phyloP scores from a whole-genome alignment of 2,329 filamentous ascomycete species.

The Fusarium sp. region DNA sequence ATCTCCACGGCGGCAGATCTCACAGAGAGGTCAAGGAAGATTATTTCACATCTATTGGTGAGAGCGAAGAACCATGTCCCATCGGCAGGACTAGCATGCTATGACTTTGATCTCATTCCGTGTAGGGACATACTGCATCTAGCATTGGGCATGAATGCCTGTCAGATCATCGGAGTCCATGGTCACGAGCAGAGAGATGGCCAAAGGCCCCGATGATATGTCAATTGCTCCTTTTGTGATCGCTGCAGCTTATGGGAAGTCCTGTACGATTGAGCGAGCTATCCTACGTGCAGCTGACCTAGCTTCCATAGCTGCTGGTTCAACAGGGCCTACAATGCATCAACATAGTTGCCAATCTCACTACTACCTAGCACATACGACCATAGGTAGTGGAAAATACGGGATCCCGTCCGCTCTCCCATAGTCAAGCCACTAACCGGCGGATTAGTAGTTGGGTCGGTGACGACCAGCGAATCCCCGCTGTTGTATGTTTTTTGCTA shows the following conservation, averaged over 20 bases:
- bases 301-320: too few relatives aligned
- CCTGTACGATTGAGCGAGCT: too few relatives aligned
- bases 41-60: too few relatives aligned
- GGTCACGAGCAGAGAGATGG: too few relatives aligned
- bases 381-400: slow-evolving; percentile 11
- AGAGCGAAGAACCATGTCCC: neutral
- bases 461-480: slow-evolving; percentile 19
- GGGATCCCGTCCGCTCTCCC: slow-evolving; percentile 18
- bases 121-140: neutral
- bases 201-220: too few relatives aligned
- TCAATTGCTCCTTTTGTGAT: too few relatives aligned
- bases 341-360: too few relatives aligned
- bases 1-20: rapidly evolving
- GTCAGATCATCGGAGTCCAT: too few relatives aligned
- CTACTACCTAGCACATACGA: neutral
- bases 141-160: neutral
- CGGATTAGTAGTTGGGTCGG: slow-evolving; percentile 20
- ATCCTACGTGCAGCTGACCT: too few relatives aligned
- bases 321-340: too few relatives aligned
- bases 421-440: slow-evolving; percentile 14
- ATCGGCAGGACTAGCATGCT: too few relatives aligned
- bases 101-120: neutral
- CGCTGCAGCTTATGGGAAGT: too few relatives aligned
- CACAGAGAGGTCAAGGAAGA: neutral
- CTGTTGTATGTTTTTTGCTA: slow-evolving; percentile 9